Evolutionary conservation across 768 basidiomycete species (phyloP).

Genomic region (Peribolospora baueri): DNA sequence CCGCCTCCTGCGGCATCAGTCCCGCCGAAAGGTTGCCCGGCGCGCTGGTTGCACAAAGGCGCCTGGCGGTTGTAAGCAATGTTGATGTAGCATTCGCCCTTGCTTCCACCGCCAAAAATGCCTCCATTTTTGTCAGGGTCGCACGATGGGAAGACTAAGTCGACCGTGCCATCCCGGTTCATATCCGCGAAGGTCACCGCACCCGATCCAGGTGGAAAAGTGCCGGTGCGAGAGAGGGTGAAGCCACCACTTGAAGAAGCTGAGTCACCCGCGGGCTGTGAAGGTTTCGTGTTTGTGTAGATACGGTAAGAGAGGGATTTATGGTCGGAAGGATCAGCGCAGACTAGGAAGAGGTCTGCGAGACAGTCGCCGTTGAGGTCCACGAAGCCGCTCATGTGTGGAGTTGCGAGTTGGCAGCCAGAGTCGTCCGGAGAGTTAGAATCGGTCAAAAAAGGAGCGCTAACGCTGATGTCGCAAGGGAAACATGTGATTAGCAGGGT

Average conservation of each 20-base stretch:
- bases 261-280: neutral
- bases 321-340: conserved; percentile 33
- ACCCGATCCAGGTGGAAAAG: neutral
- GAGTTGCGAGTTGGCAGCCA: conserved; percentile 48
- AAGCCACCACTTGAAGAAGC: neutral
- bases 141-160: conserved; percentile 79
- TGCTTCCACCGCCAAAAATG: conserved; percentile 41
- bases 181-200: neutral
- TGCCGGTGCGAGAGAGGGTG: neutral
- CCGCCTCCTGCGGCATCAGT: conserved; percentile 18
- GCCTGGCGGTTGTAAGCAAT: conserved; percentile 85
- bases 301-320: conserved; percentile 52
- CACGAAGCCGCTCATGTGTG: conserved; percentile 82
- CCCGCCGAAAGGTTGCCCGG: conserved; percentile 15
- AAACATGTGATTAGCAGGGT: neutral
- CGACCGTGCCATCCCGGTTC: conserved; percentile 89
- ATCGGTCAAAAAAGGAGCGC: conserved; percentile 7
- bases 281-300: conserved; percentile 58
- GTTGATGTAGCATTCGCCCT: conserved; percentile 46
- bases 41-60: conserved; percentile 40
- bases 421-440: conserved; percentile 1
- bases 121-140: conserved; percentile 29
- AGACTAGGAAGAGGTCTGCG: conserved; percentile 83
- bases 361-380: conserved; percentile 91
- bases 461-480: neutral